Conservation (phyloP, 2,329 filamentous ascomycete genomes). For the Bipolaris cookei region DNA sequence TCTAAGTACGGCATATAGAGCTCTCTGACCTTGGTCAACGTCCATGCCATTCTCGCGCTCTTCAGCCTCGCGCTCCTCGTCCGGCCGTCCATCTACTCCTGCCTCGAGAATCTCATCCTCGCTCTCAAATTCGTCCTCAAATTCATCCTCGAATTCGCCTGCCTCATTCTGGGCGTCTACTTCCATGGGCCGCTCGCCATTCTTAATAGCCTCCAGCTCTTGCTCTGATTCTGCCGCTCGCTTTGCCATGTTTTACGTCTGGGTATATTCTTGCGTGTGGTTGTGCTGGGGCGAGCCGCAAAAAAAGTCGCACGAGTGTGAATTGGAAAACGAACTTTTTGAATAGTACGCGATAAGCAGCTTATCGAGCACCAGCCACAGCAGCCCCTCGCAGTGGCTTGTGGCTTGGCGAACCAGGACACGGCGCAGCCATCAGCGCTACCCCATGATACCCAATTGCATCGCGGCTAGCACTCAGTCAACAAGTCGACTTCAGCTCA, state of each 20-base stretch:
- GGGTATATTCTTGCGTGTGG: background rate
- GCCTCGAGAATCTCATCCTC: conserved; percentile 93
- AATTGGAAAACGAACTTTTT: conserved; percentile 23
- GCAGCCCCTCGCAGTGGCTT: conserved; percentile 8
- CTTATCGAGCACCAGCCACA: conserved; percentile 18
- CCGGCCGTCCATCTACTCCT: conserved; percentile 88
- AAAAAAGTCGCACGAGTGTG: conserved; percentile 5
- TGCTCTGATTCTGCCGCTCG: conserved; percentile 61
- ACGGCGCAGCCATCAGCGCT: conserved; percentile 9
- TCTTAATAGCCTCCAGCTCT: conserved; percentile 63
- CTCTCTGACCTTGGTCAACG: background rate
- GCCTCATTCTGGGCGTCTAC: conserved; percentile 54
- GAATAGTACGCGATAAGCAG: conserved; percentile 9
- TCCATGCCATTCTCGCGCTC: conserved; percentile 64
- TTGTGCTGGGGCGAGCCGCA: conserved; percentile 10
- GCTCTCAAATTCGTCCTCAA: conserved; percentile 89
- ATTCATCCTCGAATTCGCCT: conserved; percentile 91
- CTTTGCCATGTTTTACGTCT: conserved; percentile 61
- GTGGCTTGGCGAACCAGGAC: conserved; percentile 1
- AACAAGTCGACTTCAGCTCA: conserved; percentile 17
- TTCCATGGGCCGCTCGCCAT: conserved; percentile 64
- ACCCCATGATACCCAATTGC: conserved; percentile 14
- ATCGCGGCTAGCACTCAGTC: conserved; percentile 24
- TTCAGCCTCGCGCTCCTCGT: conserved; percentile 90
- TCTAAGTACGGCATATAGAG: background rate